These are phyloP conservation scores for Centella asiatica DNA, from an alignment of 129 eudicot genomes.

Conservation along the genomic window DNA sequence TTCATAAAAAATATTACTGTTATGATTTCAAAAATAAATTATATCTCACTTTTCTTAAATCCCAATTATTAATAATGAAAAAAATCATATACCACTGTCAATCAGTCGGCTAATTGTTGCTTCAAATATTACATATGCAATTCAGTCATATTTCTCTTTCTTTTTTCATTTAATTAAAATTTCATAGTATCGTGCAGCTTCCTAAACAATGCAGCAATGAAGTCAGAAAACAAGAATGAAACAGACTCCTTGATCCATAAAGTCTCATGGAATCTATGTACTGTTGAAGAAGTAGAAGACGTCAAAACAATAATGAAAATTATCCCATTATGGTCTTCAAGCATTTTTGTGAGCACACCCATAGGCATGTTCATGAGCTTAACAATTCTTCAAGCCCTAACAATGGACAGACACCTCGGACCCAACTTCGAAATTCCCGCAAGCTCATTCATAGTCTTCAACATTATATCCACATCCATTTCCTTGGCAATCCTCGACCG, in stretches of 20 bases:
- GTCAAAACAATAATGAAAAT: conserved; percentile 38
- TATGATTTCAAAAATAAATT: too few relatives aligned
- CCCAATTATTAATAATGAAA: too few relatives aligned
- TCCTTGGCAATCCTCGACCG: conserved; percentile 24
- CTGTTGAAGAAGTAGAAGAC: conserved; percentile 49
- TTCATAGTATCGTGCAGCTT: conserved; percentile 6
- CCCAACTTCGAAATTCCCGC: conserved; percentile 33
- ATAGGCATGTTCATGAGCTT: conserved; percentile 26
- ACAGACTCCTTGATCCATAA: conserved; percentile 16
- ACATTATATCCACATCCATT: conserved; percentile 10
- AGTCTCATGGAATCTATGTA: conserved; percentile 37
- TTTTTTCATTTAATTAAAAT: neutral
- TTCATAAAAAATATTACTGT: too few relatives aligned
- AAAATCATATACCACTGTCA: too few relatives aligned
- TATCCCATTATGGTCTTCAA: conserved; percentile 35
- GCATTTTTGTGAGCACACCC: conserved; percentile 24
- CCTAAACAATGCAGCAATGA: conserved; percentile 35
- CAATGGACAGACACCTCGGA: conserved; percentile 38
- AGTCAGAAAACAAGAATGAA: conserved; percentile 13
- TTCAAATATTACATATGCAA: neutral
- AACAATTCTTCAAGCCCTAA: conserved; percentile 36
- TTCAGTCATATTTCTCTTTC: neutral
- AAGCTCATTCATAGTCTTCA: conserved; percentile 30
- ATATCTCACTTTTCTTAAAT: too few relatives aligned
- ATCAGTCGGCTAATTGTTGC: neutral